Evolutionary conservation across 176 grass and related monocot species (phyloP), one percentile per base, ranked within the genome.

Genomic region (Zoysia japonica): DNA sequence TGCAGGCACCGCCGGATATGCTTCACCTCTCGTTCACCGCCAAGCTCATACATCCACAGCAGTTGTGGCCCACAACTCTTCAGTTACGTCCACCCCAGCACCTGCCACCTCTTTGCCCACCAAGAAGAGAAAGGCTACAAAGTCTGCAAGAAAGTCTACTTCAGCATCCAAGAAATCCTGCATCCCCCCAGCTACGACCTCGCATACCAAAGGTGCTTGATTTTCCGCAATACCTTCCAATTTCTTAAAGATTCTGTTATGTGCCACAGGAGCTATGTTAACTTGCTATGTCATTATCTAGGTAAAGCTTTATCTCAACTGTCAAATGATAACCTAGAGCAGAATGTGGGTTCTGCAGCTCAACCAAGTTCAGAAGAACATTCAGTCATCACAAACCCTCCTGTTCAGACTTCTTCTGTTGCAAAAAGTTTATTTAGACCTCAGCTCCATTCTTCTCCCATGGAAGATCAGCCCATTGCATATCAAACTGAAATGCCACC

Each of bases 121-220:
- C 9, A 88, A 76, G 20, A 97, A 93, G 72, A 91, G 91, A 73
- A 93, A 97, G 81, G n/a, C 73, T 52, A 60, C 88, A 17, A 97
- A 74, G 37, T 82, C 76, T 75, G 52, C 89, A 67, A 61, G 66
- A 15, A 88, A 79, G 63, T 65, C 83, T 19, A 47, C 81, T 84
- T 53, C 88, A 70, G 65, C 83, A 68, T 55, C 73, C 12, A 92
- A 97, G 80, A 94, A 74, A 85, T 42, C 68, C 10, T 75, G 61
- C 51, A 73, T 36, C 56, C 20, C 55, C 45, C 70, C 79, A 3
- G 35, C 65, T 19, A 36, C 63, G 28, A 51, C 11, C 46, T 75
- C 65, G 6, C 72, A 71, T 36, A 11, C 54, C 9, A 85, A 83
- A 88, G 80, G 89, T 87, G 47, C 19, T 11, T 15, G 20, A 65